These are phyloP conservation scores for Cephalotrichum gorgonifer DNA, from an alignment of 2,329 filamentous ascomycete genomes.

Conservation along the genomic window DNA sequence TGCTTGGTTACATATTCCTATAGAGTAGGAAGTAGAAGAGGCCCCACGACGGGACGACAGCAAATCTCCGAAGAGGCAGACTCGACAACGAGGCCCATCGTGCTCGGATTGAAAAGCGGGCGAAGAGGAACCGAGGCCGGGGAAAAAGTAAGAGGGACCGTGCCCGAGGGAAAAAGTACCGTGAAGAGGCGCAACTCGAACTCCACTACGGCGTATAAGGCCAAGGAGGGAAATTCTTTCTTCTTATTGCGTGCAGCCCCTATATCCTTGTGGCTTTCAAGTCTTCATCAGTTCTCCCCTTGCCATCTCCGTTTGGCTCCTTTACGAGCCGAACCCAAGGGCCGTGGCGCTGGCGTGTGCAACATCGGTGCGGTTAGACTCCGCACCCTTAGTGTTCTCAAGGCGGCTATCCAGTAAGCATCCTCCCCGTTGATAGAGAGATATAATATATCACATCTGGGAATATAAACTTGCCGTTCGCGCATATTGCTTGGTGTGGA, in stretches of 20 bases:
- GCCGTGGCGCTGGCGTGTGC: background rate
- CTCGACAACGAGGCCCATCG: too few species aligned
- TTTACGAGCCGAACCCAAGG: background rate
- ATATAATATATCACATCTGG: background rate
- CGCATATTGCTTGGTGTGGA: background rate
- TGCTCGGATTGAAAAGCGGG: too few species aligned
- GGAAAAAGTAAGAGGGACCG: too few species aligned
- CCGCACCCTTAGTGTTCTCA: background rate
- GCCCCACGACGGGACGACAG: too few species aligned
- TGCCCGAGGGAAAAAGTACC: too few species aligned
- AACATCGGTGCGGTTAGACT: background rate
- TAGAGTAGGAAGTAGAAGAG: background rate
- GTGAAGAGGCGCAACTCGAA: background rate
- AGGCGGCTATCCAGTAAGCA: background rate
- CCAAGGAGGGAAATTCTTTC: background rate
- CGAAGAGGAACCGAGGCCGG: too few species aligned
- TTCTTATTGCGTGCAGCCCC: background rate
- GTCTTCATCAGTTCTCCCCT: background rate
- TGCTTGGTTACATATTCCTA: background rate
- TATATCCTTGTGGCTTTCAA: background rate
- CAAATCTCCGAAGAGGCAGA: too few species aligned
- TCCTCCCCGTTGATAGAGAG: background rate
- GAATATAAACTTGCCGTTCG: background rate
- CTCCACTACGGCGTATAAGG: background rate
- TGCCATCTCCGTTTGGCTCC: background rate